phyloP scores from a whole-genome alignment of 1,284 basidiomycete genomes.

The Ustilago bromivora region DNA sequence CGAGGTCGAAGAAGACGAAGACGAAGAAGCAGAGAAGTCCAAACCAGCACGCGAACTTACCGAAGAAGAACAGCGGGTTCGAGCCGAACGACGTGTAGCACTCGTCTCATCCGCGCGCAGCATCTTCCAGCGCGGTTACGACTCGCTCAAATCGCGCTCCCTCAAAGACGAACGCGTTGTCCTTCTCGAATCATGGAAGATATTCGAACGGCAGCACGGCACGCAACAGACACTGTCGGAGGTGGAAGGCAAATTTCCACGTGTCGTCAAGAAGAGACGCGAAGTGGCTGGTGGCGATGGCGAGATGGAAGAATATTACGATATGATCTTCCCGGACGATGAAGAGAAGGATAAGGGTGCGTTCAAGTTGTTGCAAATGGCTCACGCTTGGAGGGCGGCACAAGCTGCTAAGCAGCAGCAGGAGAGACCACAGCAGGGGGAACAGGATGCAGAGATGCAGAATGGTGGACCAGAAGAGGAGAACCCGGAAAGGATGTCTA shows the following conservation, averaged over 20 bases:
- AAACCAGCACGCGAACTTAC: constrained; percentile 43
- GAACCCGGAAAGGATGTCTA: constrained; percentile 12
- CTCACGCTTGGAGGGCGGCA: constrained; percentile 61
- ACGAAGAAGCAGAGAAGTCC: constrained; percentile 71
- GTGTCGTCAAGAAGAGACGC: constrained; percentile 80
- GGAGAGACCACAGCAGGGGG: not conserved
- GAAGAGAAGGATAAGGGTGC: constrained; percentile 63
- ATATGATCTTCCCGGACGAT: constrained; percentile 68
- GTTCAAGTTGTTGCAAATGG: constrained; percentile 65
- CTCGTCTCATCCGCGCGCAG: constrained; percentile 79
- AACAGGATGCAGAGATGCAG: not conserved
- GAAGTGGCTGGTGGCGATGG: constrained; percentile 45
- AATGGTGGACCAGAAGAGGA: not conserved
- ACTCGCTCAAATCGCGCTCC: constrained; percentile 81
- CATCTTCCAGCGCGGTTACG: constrained; percentile 87
- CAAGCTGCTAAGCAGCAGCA: constrained; percentile 41
- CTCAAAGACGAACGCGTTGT: constrained; percentile 93
- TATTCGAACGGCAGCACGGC: constrained; percentile 85
- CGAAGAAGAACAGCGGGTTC: constrained; percentile 37
- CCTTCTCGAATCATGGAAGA: constrained; percentile 91
- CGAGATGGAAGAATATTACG: constrained; percentile 68
- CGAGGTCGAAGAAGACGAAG: constrained; percentile 79
- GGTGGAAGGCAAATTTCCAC: constrained; percentile 90
- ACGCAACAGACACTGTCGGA: constrained; percentile 74
- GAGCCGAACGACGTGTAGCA: constrained; percentile 73